A percentile compares a stretch with the other conserved stretches of the same genome.
Evolutionary conservation across 2,329 filamentous ascomycete genomes (phyloP).

Genomic region (Penicillium concentricum): DNA sequence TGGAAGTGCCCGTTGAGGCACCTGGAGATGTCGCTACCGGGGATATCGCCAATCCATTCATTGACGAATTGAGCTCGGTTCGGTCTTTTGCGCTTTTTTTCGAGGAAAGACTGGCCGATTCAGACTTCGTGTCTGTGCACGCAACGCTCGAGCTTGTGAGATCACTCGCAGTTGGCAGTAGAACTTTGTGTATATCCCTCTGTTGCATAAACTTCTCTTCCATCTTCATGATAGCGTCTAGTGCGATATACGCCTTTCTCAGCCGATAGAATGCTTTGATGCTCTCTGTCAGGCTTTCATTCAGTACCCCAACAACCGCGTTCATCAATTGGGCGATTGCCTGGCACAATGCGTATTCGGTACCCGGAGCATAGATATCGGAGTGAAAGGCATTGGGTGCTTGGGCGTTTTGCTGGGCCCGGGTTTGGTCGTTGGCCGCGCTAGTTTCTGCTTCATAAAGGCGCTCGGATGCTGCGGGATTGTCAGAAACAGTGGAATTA

Average conservation of each 20-base stretch:
- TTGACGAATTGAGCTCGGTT: slow-evolving; percentile 18
- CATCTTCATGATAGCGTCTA: slow-evolving; percentile 74
- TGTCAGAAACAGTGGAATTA: slow-evolving; percentile 15
- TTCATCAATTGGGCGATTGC: slow-evolving; percentile 86
- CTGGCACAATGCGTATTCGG: slow-evolving; percentile 80
- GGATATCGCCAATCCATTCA: slow-evolving; percentile 26
- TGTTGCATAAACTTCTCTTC: slow-evolving; percentile 61
- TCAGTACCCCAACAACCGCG: slow-evolving; percentile 82
- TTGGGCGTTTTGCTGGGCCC: slow-evolving; percentile 64
- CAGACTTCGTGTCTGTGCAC: slow-evolving; percentile 7
- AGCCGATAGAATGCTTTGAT: slow-evolving; percentile 91
- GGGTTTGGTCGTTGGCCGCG: slow-evolving; percentile 73
- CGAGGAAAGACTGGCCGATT: slow-evolving; percentile 15
- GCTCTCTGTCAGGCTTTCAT: slow-evolving; percentile 88
- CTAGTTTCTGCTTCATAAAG: slow-evolving; percentile 73
- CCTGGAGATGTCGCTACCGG: slow-evolving; percentile 16
- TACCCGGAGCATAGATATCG: slow-evolving; percentile 74
- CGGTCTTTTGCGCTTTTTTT: slow-evolving; percentile 18
- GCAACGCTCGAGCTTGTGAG: slow-evolving; percentile 12
- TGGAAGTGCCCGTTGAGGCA: slow-evolving; percentile 22
- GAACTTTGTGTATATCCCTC: slow-evolving; percentile 24
- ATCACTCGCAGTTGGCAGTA: slow-evolving; percentile 14
- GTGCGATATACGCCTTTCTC: slow-evolving; percentile 78
- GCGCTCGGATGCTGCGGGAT: slow-evolving; percentile 59
- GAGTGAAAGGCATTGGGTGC: slow-evolving; percentile 54